Base-by-base conservation (phyloP, 176 grass and related monocot genomes). In the Hordeum vulgare region DNA sequence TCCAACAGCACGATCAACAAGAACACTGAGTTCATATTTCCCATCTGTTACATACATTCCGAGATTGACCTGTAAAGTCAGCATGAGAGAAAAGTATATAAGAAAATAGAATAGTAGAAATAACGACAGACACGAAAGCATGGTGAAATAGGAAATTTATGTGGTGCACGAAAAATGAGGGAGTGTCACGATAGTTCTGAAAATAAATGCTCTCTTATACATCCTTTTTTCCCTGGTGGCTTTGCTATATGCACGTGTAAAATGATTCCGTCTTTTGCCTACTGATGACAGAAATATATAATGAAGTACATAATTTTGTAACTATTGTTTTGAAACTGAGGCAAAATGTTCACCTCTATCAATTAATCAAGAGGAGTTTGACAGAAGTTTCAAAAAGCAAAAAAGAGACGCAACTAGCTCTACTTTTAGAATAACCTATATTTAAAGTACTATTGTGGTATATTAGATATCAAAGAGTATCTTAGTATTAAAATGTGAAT, bases 1-100 rank as follows among this genome's bases (percentile, higher is more conserved):
- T 84, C 95, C 95, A 74, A 94, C 83, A 80, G 88, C 90, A 86
- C 84, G 92, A 87, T 97, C 95, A 53, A 97, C 90, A 84, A 97
- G 90, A 29, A 94, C 67, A 68, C 92, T 94, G 25, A 97, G 81
- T 82, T 97, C 92, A 83, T 82, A 94, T 76, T 89, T 93, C 24
- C 83, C 90, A 89, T 97, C 92, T 42, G 80, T 66, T 72, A 90
- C 71, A 86, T 93, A 94, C 41, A 88, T 72, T 74, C 95, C 92
- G 54, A 89, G 90, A 85, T 97, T 97, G 40, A 97, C 83, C 94
- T 97, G 74, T 37, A 84, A 61, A 42, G 54, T 80, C 59, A 65
- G 77, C 36, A 13, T 63, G 54, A 85, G 26, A 42, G 63, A 36
- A 58, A n/a, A 2, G 14, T 79, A 0, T 44, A 44, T 12, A 81